Conservation (phyloP, 1,284 basidiomycete genomes). For the Heliocybe sulcata region DNA sequence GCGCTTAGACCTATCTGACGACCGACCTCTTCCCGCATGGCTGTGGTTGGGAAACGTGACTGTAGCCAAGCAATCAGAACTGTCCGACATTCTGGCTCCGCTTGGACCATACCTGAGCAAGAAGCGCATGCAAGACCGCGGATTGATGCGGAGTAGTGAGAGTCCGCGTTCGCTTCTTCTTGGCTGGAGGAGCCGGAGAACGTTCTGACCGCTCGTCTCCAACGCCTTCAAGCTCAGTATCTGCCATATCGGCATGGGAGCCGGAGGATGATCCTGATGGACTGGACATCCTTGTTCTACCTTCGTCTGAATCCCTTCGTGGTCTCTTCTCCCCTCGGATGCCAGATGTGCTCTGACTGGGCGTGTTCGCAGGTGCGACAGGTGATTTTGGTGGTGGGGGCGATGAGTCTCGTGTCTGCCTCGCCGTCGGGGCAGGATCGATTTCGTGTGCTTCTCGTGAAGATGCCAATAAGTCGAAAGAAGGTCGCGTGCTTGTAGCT, state of each 20-base stretch:
- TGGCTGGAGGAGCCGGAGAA: slow-evolving; percentile 31
- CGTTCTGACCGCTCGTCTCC: slow-evolving; percentile 26
- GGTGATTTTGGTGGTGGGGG: slow-evolving; percentile 6
- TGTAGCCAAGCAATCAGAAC: slow-evolving; percentile 19
- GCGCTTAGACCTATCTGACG: slow-evolving; percentile 77
- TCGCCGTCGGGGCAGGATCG: slow-evolving; percentile 10
- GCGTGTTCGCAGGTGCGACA: background rate
- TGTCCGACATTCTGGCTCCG: background rate
- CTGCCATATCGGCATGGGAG: slow-evolving; percentile 44
- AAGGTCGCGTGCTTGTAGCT: slow-evolving; percentile 32
- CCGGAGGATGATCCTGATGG: slow-evolving; percentile 35
- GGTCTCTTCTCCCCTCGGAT: background rate
- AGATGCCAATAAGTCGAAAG: background rate
- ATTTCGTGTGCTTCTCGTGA: slow-evolving; percentile 21
- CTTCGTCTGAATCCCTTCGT: background rate
- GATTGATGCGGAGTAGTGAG: slow-evolving; percentile 81
- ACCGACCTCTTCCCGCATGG: slow-evolving; percentile 78
- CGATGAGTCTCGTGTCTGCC: slow-evolving; percentile 9
- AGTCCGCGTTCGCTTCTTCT: slow-evolving; percentile 75
- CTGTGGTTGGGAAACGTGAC: slow-evolving; percentile 82
- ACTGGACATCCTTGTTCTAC: slow-evolving; percentile 17
- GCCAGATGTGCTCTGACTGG: background rate
- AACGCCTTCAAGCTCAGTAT: slow-evolving; percentile 38
- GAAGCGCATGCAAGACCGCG: slow-evolving; percentile 70
- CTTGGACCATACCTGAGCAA: slow-evolving; percentile 55